Evolutionary conservation across 345 rosid species (phyloP).

Genomic region (Jatropha curcas): DNA sequence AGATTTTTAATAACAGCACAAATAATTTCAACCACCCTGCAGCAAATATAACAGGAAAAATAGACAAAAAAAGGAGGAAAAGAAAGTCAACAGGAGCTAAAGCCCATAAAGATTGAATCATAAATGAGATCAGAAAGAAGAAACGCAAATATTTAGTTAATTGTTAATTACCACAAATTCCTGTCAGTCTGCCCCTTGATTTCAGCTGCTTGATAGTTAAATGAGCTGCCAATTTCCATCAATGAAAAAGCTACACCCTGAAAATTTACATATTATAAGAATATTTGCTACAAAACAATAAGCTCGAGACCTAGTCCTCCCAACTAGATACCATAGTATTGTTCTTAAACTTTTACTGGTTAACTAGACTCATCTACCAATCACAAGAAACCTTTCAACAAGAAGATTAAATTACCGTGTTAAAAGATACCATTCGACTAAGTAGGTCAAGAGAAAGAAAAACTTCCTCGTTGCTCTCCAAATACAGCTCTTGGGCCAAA

Average conservation of each 20-base stretch:
- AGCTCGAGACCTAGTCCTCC: conserved; percentile 1
- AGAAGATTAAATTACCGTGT: conserved; percentile 60
- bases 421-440: conserved; percentile 71
- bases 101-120: not conserved
- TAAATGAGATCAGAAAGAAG: not conserved
- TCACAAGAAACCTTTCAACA: not conserved
- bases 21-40: conserved; percentile 80
- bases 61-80: not conserved
- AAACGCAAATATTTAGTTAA: conserved; percentile 1
- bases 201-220: conserved; percentile 43
- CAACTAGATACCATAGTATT: not conserved
- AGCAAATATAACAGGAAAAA: conserved; percentile 3
- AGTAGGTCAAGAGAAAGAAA: conserved; percentile 69
- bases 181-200: conserved; percentile 47
- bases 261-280: conserved; percentile 16
- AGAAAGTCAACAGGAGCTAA: conserved; percentile 1
- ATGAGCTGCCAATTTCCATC: conserved; percentile 59
- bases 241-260: conserved; percentile 74
- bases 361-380: not conserved
- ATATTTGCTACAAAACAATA: conserved; percentile 13
- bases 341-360: not conserved
- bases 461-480: conserved; percentile 58
- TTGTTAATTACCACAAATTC: conserved; percentile 61
- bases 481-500: conserved; percentile 60
- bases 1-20: conserved; percentile 61